Evolutionary conservation across 306 rosid species (phyloP).

Genomic region (Amphicarpaea edgeworthii): DNA sequence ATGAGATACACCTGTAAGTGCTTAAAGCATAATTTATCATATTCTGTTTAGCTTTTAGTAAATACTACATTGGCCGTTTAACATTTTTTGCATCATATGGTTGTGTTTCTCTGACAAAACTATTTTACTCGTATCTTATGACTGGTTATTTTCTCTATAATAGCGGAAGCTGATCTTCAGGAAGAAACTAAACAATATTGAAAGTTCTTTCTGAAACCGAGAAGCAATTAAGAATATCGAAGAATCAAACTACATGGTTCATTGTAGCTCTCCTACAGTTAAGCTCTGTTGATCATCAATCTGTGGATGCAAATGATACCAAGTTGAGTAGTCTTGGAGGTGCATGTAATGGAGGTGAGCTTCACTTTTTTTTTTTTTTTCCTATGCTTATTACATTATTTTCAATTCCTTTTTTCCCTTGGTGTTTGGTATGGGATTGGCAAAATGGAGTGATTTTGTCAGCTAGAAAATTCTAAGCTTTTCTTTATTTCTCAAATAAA

Average conservation of each 20-base stretch:
- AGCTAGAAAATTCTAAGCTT: slow-evolving; percentile 30
- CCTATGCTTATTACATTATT: background rate
- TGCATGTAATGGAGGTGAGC: slow-evolving; percentile 54
- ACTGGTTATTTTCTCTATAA: slow-evolving; percentile 35
- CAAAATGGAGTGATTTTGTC: background rate
- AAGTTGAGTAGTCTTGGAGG: slow-evolving; percentile 57
- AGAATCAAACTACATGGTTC: slow-evolving; percentile 89
- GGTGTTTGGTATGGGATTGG: background rate
- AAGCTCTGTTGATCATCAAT: slow-evolving; percentile 63
- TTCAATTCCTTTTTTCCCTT: background rate
- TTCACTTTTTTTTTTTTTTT: slow-evolving; percentile 1
- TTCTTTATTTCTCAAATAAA: slow-evolving; percentile 27
- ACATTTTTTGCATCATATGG: slow-evolving; percentile 8
- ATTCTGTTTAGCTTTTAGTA: slow-evolving; percentile 11
- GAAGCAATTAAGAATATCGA: slow-evolving; percentile 80
- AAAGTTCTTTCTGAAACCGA: slow-evolving; percentile 81
- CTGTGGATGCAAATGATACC: slow-evolving; percentile 55
- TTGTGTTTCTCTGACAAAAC: slow-evolving; percentile 28
- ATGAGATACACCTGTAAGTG: slow-evolving; percentile 66
- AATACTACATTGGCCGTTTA: background rate
- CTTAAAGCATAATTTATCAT: slow-evolving; percentile 1
- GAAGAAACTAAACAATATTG: slow-evolving; percentile 73
- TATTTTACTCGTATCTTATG: slow-evolving; percentile 25
- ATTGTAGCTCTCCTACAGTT: slow-evolving; percentile 86
- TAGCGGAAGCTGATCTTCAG: slow-evolving; percentile 75